Percentiles rank a stretch among this genome's conserved stretches.
These are phyloP conservation scores for Curvularia hawaiiensis DNA, from an alignment of 2,329 filamentous ascomycete species.

Conservation along the genomic window DNA sequence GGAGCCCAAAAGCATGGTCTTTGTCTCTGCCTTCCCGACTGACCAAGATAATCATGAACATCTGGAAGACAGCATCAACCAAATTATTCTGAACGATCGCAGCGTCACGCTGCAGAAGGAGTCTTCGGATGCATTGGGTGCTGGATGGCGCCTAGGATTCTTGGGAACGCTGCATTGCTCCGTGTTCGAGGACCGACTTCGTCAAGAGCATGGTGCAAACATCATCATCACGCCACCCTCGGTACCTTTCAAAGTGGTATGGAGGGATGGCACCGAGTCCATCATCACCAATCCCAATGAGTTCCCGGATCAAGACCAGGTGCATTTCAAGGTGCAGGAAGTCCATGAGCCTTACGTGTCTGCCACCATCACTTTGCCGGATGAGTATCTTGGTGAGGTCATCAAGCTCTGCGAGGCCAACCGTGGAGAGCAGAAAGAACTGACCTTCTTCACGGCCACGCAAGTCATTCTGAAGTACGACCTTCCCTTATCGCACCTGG, in stretches of 20 bases:
- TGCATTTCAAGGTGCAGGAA: conserved; percentile 60
- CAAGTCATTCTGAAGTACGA: conserved; percentile 96
- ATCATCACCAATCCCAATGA: conserved; percentile 85
- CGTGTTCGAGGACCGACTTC: conserved; percentile 95
- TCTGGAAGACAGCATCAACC: conserved; percentile 90
- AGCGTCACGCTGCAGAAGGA: conserved; percentile 95
- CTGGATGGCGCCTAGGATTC: conserved; percentile 93
- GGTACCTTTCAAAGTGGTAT: conserved; percentile 87
- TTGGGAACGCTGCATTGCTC: conserved; percentile 97
- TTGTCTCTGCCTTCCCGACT: conserved; percentile 93
- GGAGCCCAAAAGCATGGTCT: conserved; percentile 98
- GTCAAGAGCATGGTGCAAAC: conserved; percentile 90
- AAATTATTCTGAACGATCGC: conserved; percentile 91
- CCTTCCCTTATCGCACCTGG: conserved; percentile 83
- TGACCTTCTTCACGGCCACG: conserved; percentile 88
- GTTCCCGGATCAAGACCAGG: conserved; percentile 76
- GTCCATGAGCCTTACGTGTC: conserved; percentile 77
- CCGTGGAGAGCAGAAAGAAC: conserved; percentile 81
- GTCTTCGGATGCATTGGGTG: conserved; percentile 88
- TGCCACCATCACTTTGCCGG: conserved; percentile 86
- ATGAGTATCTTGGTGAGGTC: conserved; percentile 91
- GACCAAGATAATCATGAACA: conserved; percentile 87
- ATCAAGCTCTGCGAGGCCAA: conserved; percentile 94
- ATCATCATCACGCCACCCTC: conserved; percentile 97
- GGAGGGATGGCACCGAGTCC: conserved; percentile 75